Evolutionary conservation across 352 stramenopile species (phyloP).

Genomic region (Phytophthora crassamura): DNA sequence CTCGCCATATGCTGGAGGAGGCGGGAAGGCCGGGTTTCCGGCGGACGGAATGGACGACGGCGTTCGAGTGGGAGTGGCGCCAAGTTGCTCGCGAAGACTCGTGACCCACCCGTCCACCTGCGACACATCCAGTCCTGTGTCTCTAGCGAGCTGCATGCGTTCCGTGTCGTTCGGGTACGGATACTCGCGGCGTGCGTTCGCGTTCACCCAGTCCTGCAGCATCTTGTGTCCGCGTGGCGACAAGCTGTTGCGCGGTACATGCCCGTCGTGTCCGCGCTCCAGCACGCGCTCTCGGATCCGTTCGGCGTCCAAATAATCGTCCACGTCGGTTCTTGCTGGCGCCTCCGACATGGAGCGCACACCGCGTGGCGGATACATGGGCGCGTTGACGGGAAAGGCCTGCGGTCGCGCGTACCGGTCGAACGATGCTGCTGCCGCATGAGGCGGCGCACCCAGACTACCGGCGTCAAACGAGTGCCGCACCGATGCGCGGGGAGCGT

Average conservation of each 20-base stretch:
- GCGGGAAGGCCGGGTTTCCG: slow-evolving; percentile 67
- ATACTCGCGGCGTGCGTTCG: slow-evolving; percentile 67
- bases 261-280: slow-evolving; percentile 46
- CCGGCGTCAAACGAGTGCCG: slow-evolving; percentile 79
- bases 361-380: slow-evolving; percentile 50
- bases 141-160: slow-evolving; percentile 75
- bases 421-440: slow-evolving; percentile 28
- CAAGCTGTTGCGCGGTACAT: slow-evolving; percentile 52
- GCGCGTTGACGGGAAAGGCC: slow-evolving; percentile 28
- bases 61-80: slow-evolving; percentile 20
- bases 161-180: slow-evolving; percentile 70
- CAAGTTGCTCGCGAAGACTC: slow-evolving; percentile 74
- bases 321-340: slow-evolving; percentile 47
- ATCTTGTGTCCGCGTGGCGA: slow-evolving; percentile 80
- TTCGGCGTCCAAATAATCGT: slow-evolving; percentile 76
- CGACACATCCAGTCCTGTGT: slow-evolving; percentile 78
- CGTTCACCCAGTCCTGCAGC: slow-evolving; percentile 81
- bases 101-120: slow-evolving; percentile 90
- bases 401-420: slow-evolving; percentile 42
- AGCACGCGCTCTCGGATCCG: slow-evolving; percentile 70
- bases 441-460: slow-evolving; percentile 48
- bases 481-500: slow-evolving; percentile 49
- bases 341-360: slow-evolving; percentile 78
- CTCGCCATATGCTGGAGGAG: slow-evolving; percentile 56
- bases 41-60: slow-evolving; percentile 61